Evolutionary conservation across 805 yeast species (phyloP), one percentile per base, ranked within the genome.

Genomic region (Ogataea philodendri): DNA sequence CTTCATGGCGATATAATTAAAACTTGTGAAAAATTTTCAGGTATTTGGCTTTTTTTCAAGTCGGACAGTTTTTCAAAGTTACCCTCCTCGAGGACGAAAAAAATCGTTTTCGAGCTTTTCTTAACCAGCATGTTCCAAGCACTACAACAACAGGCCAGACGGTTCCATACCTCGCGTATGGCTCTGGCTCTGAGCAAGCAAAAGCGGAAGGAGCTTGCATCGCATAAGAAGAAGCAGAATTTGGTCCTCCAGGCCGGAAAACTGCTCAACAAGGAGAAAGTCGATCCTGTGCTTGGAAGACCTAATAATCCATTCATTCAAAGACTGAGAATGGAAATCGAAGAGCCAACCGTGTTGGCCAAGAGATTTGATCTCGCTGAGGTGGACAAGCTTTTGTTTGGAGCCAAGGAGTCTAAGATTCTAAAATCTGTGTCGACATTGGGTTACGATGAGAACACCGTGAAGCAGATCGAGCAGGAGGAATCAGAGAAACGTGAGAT

Each of bases 251-350:
- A 48, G 23, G 30, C 29, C 8, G 29, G 44, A 14, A 43, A 30
- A 27, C 19, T 39, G 9, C 30, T 35, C 18, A 41, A 36, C 25
- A 35, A 27, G 8, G 71, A 65, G 33, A 59, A 63, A 35, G 72
- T 84, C 19, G 97, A 89, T 60, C 97, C 97, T 1, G 95, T 89
- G 4, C 69, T 88, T 35, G 97, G 97, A 7, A 70, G 69, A 37
- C 62, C 76, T 5, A 63, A 72, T 33, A 78, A 78, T 41, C 78
- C 84, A 7, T 88, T 89, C 52, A 63, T 88, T 29, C 60, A 62
- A 28, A 75, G 96, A 60, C 65, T 88, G 36, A 67, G 69, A 41
- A 76, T 85, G 22, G 82, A 81, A 44, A 60, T 82, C 29, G 67
- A 69, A 27, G 93, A 85, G 56, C 82, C 83, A 10, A 67, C 70